Percentiles rank a stretch among this genome's conserved stretches.
Evolutionary conservation across 352 stramenopile species (phyloP).

Genomic region (Phytophthora boehmeriae): DNA sequence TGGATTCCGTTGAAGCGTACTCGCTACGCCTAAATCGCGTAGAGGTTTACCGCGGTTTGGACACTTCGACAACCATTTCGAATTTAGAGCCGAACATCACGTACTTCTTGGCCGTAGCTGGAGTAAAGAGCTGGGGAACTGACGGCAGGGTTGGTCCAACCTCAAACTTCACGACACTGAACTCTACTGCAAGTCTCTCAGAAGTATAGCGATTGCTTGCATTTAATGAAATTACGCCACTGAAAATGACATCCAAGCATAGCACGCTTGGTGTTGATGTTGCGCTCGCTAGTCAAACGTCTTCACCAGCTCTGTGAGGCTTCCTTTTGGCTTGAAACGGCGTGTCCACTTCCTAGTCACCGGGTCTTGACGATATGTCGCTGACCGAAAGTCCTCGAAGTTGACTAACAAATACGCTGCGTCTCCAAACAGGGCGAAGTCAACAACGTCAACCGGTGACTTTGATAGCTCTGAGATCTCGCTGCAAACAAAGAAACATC

Average conservation of each 20-base stretch:
- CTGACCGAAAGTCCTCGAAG: conserved; percentile 45
- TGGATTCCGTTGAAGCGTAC: conserved; percentile 66
- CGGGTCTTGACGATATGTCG: conserved; percentile 45
- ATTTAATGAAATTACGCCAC: not conserved
- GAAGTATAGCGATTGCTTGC: not conserved
- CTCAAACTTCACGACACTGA: conserved; percentile 74
- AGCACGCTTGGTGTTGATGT: not conserved
- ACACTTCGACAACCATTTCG: conserved; percentile 41
- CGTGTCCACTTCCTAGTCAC: conserved; percentile 31
- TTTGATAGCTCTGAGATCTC: conserved; percentile 27
- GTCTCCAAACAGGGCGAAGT: conserved; percentile 26
- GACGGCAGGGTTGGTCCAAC: conserved; percentile 56
- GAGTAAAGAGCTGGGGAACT: conserved; percentile 64
- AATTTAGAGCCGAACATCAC: conserved; percentile 67
- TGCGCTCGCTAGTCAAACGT: conserved; percentile 1
- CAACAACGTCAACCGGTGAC: conserved; percentile 26
- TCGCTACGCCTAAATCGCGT: conserved; percentile 78
- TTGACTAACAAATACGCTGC: conserved; percentile 13
- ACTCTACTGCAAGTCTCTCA: conserved; percentile 3
- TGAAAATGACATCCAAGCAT: not conserved
- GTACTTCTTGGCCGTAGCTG: conserved; percentile 77
- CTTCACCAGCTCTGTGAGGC: conserved; percentile 4
- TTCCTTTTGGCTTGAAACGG: conserved; percentile 19
- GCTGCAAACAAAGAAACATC: conserved; percentile 6
- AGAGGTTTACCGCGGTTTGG: conserved; percentile 67